phyloP scores from a whole-genome alignment of 2,329 filamentous ascomycete genomes.

The Hortaea sp. region DNA sequence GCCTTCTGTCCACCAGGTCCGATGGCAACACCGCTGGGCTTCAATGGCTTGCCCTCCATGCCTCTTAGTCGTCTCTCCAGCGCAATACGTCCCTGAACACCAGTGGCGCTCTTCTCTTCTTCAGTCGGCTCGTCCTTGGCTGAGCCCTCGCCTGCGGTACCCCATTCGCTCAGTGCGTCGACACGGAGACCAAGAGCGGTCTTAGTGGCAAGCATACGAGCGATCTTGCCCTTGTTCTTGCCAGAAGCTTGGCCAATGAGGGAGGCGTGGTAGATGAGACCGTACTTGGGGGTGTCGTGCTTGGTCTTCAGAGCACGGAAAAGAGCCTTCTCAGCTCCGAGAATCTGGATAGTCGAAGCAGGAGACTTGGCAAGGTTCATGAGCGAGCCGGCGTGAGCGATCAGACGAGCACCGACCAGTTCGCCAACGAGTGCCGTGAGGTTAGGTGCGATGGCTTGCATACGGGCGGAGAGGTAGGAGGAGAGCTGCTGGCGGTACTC shows the following conservation, averaged over 20 bases:
- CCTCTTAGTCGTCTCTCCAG: slow-evolving; percentile 66
- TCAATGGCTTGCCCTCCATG: slow-evolving; percentile 83
- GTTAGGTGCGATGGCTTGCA: slow-evolving; percentile 95
- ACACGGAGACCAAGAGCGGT: slow-evolving; percentile 86
- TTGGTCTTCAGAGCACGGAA: slow-evolving; percentile 99
- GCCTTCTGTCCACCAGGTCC: slow-evolving; percentile 59
- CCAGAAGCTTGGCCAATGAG: slow-evolving; percentile 94
- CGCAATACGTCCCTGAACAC: slow-evolving; percentile 59
- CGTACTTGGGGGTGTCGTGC: slow-evolving; percentile 97
- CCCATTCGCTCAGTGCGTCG: slow-evolving; percentile 75
- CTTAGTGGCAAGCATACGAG: slow-evolving; percentile 90
- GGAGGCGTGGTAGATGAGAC: slow-evolving; percentile 84
- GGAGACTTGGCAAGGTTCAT: slow-evolving; percentile 92
- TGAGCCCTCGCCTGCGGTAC: slow-evolving; percentile 55
- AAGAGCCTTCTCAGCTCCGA: slow-evolving; percentile 95
- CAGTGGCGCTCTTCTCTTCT: slow-evolving; percentile 76
- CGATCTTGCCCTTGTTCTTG: slow-evolving; percentile 99
- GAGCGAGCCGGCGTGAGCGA: slow-evolving; percentile 87
- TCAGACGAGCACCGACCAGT: slow-evolving; percentile 85
- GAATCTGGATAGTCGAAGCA: slow-evolving; percentile 92
- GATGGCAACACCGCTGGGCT: slow-evolving; percentile 64
- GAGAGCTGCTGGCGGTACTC: slow-evolving; percentile 84
- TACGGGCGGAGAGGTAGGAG: slow-evolving; percentile 80
- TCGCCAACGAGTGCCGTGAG: slow-evolving; percentile 87
- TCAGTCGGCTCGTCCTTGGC: slow-evolving; percentile 56